A percentile compares a stretch with the other conserved stretches of the same genome.
Evolutionary conservation across 2,329 filamentous ascomycete species (phyloP).

Genomic region (Talaromyces sp.): DNA sequence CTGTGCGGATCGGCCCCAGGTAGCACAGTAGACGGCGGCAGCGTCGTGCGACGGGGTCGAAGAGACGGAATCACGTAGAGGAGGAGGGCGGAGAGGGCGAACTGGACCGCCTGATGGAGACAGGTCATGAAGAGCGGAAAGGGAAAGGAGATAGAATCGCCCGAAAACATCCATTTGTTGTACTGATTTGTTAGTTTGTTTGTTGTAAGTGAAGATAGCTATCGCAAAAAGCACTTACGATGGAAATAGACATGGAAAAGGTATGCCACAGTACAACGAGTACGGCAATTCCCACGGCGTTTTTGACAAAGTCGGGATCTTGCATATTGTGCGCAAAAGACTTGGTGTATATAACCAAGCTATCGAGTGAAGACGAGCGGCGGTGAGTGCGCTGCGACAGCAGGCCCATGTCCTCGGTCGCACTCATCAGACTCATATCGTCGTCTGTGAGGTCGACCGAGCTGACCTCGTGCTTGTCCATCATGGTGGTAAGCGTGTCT

Average conservation of each 20-base stretch:
- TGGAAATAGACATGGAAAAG: slow-evolving; percentile 87
- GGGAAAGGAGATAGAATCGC: slow-evolving; percentile 76
- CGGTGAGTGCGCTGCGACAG: slow-evolving; percentile 5
- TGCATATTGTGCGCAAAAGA: slow-evolving; percentile 62
- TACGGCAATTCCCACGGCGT: slow-evolving; percentile 62
- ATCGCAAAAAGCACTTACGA: slow-evolving; percentile 52
- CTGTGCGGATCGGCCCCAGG: slow-evolving; percentile 36
- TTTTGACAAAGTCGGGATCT: slow-evolving; percentile 65
- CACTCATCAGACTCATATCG: slow-evolving; percentile 5
- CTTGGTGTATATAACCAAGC: slow-evolving; percentile 33
- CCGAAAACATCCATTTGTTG: slow-evolving; percentile 99
- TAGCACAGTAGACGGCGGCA: slow-evolving; percentile 44
- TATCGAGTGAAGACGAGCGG: slow-evolving; percentile 5
- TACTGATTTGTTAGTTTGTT: slow-evolving; percentile 51
- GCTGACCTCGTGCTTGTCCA: slow-evolving; percentile 8
- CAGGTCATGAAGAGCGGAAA: slow-evolving; percentile 94
- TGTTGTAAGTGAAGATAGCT: slow-evolving; percentile 7
- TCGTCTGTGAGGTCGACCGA: slow-evolving; percentile 8
- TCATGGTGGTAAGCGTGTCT: not conserved
- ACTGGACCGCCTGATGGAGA: slow-evolving; percentile 93
- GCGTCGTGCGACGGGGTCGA: slow-evolving; percentile 52
- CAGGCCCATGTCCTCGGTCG: slow-evolving; percentile 8
- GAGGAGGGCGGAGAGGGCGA: slow-evolving; percentile 68
- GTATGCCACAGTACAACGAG: slow-evolving; percentile 84
- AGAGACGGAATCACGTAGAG: slow-evolving; percentile 78